phyloP scores from a whole-genome alignment of 2,329 filamentous ascomycete genomes.

The Penicillium sclerotiorum region DNA sequence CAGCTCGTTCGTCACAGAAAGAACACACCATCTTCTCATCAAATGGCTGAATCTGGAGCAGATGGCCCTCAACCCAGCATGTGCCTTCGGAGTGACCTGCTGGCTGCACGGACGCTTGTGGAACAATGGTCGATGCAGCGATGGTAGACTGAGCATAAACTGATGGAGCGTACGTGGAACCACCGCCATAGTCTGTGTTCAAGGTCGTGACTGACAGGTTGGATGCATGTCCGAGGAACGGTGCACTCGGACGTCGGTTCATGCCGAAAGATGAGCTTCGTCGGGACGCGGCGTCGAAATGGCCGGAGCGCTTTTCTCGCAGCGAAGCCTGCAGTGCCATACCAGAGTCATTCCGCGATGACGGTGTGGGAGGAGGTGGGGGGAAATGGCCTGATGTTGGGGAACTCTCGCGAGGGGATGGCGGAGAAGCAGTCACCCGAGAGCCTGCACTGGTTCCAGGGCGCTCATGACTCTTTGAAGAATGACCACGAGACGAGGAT shows the following conservation, averaged over 20 bases:
- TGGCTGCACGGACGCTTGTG: constrained; percentile 43
- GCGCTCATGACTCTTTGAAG: constrained; percentile 58
- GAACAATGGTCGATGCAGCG: constrained; percentile 54
- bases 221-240: constrained; percentile 67
- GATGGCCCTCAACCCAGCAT: constrained; percentile 53
- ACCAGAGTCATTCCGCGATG: constrained; percentile 89
- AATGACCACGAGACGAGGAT: constrained; percentile 48
- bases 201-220: constrained; percentile 49
- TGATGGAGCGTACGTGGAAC: constrained; percentile 52
- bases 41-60: constrained; percentile 46
- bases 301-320: constrained; percentile 89
- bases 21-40: constrained; percentile 50
- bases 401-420: constrained; percentile 64
- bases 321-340: constrained; percentile 84
- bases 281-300: constrained; percentile 80
- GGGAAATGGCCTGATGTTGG: constrained; percentile 79
- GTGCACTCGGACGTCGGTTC: constrained; percentile 67
- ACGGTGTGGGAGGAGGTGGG: constrained; percentile 71
- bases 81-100: constrained; percentile 46
- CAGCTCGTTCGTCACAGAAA: constrained; percentile 59
- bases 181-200: constrained; percentile 41
- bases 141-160: constrained; percentile 55
- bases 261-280: constrained; percentile 92
- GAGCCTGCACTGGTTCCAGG: constrained; percentile 71
- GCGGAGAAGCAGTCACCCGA: constrained; percentile 54